A percentile compares a stretch with the other conserved stretches of the same genome.
These are phyloP conservation scores for Phellopilus nigrolimitatus DNA, from an alignment of 1,284 basidiomycete species.

Conservation along the genomic window DNA sequence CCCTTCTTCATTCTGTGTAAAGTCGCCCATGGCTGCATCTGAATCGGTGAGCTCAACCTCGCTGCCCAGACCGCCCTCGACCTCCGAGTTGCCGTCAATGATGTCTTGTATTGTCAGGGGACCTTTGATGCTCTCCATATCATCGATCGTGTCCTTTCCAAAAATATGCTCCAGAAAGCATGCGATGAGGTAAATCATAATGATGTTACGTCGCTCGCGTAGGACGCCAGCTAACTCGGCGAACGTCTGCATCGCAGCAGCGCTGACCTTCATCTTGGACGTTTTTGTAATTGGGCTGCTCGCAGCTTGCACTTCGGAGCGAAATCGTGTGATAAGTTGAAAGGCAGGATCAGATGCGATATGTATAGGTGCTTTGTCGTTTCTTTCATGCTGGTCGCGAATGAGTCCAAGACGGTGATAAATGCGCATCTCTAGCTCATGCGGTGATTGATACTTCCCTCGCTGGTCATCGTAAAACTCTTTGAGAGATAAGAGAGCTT, in stretches of 20 bases:
- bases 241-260: conserved; percentile 63
- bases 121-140: conserved; percentile 71
- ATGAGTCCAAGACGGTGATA: conserved; percentile 93
- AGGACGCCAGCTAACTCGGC: conserved; percentile 52
- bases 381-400: conserved; percentile 76
- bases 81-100: conserved; percentile 70
- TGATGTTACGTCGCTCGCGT: conserved; percentile 50
- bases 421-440: conserved; percentile 93
- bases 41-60: not conserved
- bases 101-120: conserved; percentile 61
- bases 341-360: conserved; percentile 76
- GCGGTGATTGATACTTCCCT: conserved; percentile 60
- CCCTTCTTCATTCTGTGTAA: conserved; percentile 23
- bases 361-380: conserved; percentile 72
- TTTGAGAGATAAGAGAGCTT: conserved; percentile 86
- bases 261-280: conserved; percentile 54
- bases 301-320: conserved; percentile 74
- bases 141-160: conserved; percentile 66
- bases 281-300: conserved; percentile 73
- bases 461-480: conserved; percentile 91
- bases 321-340: conserved; percentile 77
- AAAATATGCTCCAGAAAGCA: conserved; percentile 70
- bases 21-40: conserved; percentile 15
- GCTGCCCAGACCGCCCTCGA: not conserved
- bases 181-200: conserved; percentile 73